These are phyloP conservation scores for Tilletia walkeri DNA, from an alignment of 1,284 basidiomycete genomes.

Conservation along the genomic window DNA sequence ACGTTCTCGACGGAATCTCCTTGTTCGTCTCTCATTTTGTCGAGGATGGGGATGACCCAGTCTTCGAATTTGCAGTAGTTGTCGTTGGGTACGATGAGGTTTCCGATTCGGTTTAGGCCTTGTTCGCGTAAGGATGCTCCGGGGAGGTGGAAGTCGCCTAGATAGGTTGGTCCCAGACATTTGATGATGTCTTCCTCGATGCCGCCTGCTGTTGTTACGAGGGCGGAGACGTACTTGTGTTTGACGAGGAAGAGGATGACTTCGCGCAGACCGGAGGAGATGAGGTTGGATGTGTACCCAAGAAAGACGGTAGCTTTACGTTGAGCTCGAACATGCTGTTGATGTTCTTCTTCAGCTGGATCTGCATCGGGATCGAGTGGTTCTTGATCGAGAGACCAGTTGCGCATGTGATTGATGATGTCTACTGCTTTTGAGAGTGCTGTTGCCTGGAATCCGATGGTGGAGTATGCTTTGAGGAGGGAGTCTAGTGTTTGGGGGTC, in stretches of 20 bases:
- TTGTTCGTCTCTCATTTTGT: constrained; percentile 88
- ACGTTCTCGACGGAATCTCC: constrained; percentile 62
- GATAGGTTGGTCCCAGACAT: constrained; percentile 90
- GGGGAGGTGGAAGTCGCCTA: constrained; percentile 81
- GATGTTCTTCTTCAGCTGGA: constrained; percentile 32
- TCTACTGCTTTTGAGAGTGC: constrained; percentile 84
- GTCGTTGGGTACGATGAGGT: constrained; percentile 93
- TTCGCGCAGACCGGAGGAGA: constrained; percentile 94
- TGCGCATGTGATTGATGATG: constrained; percentile 78
- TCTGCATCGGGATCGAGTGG: constrained; percentile 26
- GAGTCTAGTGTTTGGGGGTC: constrained; percentile 66
- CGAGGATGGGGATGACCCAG: constrained; percentile 92
- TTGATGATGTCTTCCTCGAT: constrained; percentile 99
- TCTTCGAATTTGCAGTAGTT: constrained; percentile 99
- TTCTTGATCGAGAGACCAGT: constrained; percentile 40
- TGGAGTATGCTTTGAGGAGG: constrained; percentile 76
- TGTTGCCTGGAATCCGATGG: constrained; percentile 93
- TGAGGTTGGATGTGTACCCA: constrained; percentile 97
- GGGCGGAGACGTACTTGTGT: constrained; percentile 80
- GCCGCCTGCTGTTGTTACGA: constrained; percentile 97
- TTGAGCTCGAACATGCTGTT: constrained; percentile 65
- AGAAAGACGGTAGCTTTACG: constrained; percentile 85
- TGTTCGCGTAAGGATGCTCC: constrained; percentile 80
- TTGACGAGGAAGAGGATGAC: constrained; percentile 90
- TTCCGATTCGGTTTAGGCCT: constrained; percentile 96